Conservation (phyloP, 2,329 filamentous ascomycete genomes). For the Didymella lethalis region DNA sequence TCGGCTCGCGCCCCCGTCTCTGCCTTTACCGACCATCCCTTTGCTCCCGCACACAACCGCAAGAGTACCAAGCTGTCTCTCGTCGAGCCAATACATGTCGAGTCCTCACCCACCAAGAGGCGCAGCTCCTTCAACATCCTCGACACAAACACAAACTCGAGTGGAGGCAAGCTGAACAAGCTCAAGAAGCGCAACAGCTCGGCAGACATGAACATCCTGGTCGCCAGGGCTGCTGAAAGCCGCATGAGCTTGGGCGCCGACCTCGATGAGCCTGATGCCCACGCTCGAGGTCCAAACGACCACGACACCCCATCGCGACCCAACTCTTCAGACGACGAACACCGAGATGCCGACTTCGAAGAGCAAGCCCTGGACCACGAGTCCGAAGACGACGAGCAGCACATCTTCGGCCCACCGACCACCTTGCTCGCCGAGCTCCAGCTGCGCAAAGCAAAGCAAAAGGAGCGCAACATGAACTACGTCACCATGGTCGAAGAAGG, state of each 20-base stretch:
- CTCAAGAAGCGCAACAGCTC: constrained; percentile 53
- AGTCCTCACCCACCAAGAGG: constrained; percentile 39
- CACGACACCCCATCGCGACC: constrained; percentile 55
- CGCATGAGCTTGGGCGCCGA: constrained; percentile 50
- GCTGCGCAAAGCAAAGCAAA: constrained; percentile 87
- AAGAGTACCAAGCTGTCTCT: constrained; percentile 53
- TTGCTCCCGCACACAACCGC: constrained; percentile 59
- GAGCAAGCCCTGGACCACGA: constrained; percentile 31
- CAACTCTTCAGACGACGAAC: background rate
- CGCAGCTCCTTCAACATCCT: constrained; percentile 50
- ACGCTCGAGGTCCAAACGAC: constrained; percentile 42
- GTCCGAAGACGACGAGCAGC: constrained; percentile 49
- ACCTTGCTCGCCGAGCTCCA: constrained; percentile 93
- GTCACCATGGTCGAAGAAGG: constrained; percentile 72
- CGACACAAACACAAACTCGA: constrained; percentile 49
- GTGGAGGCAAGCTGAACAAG: constrained; percentile 50
- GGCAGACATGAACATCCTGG: constrained; percentile 47
- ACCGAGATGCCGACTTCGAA: constrained; percentile 33
- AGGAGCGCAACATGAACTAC: constrained; percentile 75
- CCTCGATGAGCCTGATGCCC: constrained; percentile 40
- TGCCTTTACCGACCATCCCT: constrained; percentile 90
- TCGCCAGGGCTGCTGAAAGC: constrained; percentile 43
- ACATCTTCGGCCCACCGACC: constrained; percentile 77
- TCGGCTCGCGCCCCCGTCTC: constrained; percentile 86
- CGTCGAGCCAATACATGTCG: constrained; percentile 29